These are phyloP conservation scores for Prunus davidiana DNA, from an alignment of 306 rosid genomes.

Conservation along the genomic window DNA sequence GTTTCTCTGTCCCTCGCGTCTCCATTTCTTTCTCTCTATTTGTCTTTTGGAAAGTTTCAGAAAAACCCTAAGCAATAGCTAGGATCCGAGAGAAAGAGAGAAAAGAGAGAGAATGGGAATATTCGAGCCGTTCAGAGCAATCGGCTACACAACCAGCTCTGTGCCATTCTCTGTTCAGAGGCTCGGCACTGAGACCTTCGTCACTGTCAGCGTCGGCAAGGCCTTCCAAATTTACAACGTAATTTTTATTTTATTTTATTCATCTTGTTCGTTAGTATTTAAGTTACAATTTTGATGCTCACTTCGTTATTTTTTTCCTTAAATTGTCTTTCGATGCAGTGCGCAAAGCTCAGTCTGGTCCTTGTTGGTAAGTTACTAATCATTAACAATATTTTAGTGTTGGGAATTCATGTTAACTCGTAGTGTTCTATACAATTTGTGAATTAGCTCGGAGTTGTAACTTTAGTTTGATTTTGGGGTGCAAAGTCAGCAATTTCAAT, in stretches of 20 bases:
- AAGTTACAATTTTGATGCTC: not conserved
- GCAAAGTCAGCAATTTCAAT: not conserved
- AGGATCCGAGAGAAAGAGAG: not conserved
- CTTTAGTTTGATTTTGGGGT: not conserved
- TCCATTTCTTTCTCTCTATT: not conserved
- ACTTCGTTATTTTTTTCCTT: not conserved
- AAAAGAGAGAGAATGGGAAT: constrained; percentile 61
- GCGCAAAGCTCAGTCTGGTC: constrained; percentile 78
- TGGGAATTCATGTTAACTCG: not conserved
- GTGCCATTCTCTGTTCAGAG: constrained; percentile 81
- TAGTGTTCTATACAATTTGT: not conserved
- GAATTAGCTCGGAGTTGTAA: not conserved
- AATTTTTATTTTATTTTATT: not conserved
- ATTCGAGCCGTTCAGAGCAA: constrained; percentile 78
- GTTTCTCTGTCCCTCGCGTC: not conserved
- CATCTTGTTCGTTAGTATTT: not conserved
- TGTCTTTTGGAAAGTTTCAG: not conserved
- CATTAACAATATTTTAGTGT: too few species aligned
- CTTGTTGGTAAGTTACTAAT: constrained; percentile 49
- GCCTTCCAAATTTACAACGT: constrained; percentile 91
- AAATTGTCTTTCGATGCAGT: constrained; percentile 40
- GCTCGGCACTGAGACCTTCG: constrained; percentile 86
- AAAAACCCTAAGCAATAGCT: not conserved
- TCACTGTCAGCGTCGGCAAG: constrained; percentile 80
- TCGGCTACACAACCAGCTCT: constrained; percentile 72